Percentiles rank a stretch among this genome's conserved stretches.
Evolutionary conservation across 768 basidiomycete genomes (phyloP).

Genomic region (Chalciporus chontae): DNA sequence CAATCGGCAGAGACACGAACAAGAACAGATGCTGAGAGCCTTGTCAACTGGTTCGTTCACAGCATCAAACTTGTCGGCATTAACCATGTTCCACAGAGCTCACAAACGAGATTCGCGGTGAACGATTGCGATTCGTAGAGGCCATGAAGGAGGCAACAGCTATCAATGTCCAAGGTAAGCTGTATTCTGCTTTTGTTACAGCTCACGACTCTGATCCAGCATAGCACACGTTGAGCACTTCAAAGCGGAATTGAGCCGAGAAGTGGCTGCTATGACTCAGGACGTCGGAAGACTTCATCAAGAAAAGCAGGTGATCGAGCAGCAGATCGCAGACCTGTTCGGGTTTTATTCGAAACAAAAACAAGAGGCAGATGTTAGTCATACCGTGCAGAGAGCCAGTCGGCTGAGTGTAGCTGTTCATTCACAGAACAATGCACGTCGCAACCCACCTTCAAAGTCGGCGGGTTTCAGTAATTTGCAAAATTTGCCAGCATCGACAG

Average conservation of each 20-base stretch:
- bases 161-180: constrained; percentile 76
- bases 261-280: constrained; percentile 70
- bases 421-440: constrained; percentile 23
- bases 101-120: constrained; percentile 80
- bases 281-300: constrained; percentile 67
- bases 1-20: constrained; percentile 67
- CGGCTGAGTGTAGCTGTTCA: not conserved
- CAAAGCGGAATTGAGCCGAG: constrained; percentile 73
- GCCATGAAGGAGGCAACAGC: constrained; percentile 94
- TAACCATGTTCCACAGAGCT: constrained; percentile 48
- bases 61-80: not conserved
- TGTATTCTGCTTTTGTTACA: not conserved
- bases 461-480: constrained; percentile 23
- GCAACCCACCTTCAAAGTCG: constrained; percentile 18
- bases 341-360: constrained; percentile 70
- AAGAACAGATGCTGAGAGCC: constrained; percentile 63
- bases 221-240: constrained; percentile 84
- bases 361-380: constrained; percentile 34
- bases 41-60: constrained; percentile 55
- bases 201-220: constrained; percentile 4
- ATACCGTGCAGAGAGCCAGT: not conserved
- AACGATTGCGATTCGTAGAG: constrained; percentile 82
- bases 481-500: constrained; percentile 23
- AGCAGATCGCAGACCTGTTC: constrained; percentile 70
- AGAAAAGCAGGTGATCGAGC: constrained; percentile 62